phyloP scores from a whole-genome alignment of 2,329 filamentous ascomycete genomes.

The Arthrobotrys iridis region DNA sequence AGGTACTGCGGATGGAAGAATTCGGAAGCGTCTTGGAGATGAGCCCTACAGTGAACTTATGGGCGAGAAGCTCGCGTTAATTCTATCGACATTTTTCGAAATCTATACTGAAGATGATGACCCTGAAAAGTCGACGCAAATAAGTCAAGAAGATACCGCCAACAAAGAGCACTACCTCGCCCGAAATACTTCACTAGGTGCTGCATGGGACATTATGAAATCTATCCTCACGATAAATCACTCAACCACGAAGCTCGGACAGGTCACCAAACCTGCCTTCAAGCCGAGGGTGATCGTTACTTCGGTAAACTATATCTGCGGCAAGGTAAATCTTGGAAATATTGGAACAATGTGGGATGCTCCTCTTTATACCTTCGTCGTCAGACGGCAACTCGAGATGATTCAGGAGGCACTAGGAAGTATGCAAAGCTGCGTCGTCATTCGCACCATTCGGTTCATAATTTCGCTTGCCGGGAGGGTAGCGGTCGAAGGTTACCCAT shows the following conservation, averaged over 20 bases:
- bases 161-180: constrained; percentile 61
- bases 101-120: constrained; percentile 65
- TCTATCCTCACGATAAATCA: constrained; percentile 76
- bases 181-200: constrained; percentile 22
- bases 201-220: constrained; percentile 70
- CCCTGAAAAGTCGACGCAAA: constrained; percentile 60
- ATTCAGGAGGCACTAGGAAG: constrained; percentile 86
- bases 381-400: constrained; percentile 79
- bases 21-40: constrained; percentile 76
- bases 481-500: constrained; percentile 79
- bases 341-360: constrained; percentile 69
- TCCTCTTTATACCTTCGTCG: constrained; percentile 76
- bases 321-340: constrained; percentile 58
- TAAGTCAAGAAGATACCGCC: constrained; percentile 73
- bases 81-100: constrained; percentile 79
- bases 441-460: constrained; percentile 85
- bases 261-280: constrained; percentile 88
- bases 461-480: constrained; percentile 78
- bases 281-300: constrained; percentile 78
- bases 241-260: constrained; percentile 73
- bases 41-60: constrained; percentile 72
- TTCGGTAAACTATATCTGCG: constrained; percentile 81
- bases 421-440: constrained; percentile 83
- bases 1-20: constrained; percentile 69
- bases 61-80: constrained; percentile 76